phyloP scores from a whole-genome alignment of 2,329 filamentous ascomycete species.

The Helminthosporium solani region DNA sequence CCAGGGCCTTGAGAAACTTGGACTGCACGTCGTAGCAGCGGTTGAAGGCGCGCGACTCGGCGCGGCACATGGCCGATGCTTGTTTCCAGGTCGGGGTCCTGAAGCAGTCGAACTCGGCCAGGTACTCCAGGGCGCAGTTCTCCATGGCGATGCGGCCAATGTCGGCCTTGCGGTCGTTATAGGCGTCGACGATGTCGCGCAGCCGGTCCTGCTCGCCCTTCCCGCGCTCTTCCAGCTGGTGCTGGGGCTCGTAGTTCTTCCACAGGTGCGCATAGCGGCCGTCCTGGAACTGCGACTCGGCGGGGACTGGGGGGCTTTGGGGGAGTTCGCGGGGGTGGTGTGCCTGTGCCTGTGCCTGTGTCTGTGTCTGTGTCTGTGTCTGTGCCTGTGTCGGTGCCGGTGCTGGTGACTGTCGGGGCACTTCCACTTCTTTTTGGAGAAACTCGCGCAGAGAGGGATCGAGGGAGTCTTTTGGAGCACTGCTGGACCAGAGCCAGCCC shows the following conservation, averaged over 20 bases:
- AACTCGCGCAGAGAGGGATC: slow-evolving; percentile 83
- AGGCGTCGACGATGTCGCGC: slow-evolving; percentile 75
- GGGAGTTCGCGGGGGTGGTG: slow-evolving; percentile 17
- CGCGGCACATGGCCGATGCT: slow-evolving; percentile 75
- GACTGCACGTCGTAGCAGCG: slow-evolving; percentile 87
- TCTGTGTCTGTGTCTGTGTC: too few relatives aligned
- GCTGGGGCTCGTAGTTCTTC: slow-evolving; percentile 81
- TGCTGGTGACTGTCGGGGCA: too few relatives aligned
- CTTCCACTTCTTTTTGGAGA: slow-evolving; percentile 77
- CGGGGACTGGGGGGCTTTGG: slow-evolving; percentile 44
- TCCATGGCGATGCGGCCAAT: slow-evolving; percentile 84
- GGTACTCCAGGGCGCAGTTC: slow-evolving; percentile 87
- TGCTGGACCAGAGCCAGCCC: slow-evolving; percentile 64
- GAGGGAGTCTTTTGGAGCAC: slow-evolving; percentile 62
- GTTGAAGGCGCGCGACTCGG: slow-evolving; percentile 75
- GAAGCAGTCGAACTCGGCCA: slow-evolving; percentile 82
- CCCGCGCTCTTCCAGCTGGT: slow-evolving; percentile 65
- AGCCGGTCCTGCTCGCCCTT: slow-evolving; percentile 80
- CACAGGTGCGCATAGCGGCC: slow-evolving; percentile 83
- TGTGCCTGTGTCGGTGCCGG: slow-evolving; percentile 49
- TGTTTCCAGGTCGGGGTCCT: slow-evolving; percentile 66
- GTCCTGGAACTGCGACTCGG: slow-evolving; percentile 64
- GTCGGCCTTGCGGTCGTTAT: slow-evolving; percentile 75
- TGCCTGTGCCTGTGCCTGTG: slow-evolving; percentile 18
- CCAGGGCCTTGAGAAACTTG: slow-evolving; percentile 87